Percentiles rank a stretch among this genome's conserved stretches.
These are phyloP conservation scores for Neofusicoccum sp. DNA, from an alignment of 2,329 filamentous ascomycete genomes.

Conservation along the genomic window DNA sequence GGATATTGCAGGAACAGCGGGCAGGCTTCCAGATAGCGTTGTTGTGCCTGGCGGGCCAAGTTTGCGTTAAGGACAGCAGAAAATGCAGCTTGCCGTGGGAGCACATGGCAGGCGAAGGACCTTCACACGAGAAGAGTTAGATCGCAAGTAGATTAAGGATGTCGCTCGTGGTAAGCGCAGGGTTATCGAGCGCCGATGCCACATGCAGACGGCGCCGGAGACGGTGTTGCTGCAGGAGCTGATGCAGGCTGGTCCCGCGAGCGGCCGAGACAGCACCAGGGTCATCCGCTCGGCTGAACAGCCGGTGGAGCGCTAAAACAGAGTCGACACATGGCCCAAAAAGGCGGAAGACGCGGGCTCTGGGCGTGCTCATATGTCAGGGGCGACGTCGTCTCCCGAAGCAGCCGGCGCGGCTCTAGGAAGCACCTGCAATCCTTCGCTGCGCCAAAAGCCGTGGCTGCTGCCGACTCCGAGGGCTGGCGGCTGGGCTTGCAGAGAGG, in stretches of 20 bases:
- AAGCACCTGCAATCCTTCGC: background rate
- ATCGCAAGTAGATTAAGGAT: background rate
- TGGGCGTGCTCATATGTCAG: background rate
- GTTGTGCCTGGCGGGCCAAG: constrained; percentile 11
- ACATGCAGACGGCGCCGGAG: background rate
- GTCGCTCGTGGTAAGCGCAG: background rate
- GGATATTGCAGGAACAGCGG: constrained; percentile 9
- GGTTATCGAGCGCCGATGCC: background rate
- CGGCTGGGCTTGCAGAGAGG: background rate
- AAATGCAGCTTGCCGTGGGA: background rate
- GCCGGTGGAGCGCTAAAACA: background rate
- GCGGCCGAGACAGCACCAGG: background rate
- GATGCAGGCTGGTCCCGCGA: background rate
- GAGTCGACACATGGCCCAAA: background rate
- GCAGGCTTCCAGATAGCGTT: constrained; percentile 3
- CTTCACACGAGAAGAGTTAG: background rate
- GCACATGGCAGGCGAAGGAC: constrained; percentile 5
- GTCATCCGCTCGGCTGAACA: background rate
- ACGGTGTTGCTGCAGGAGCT: constrained; percentile 5
- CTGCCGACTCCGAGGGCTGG: background rate
- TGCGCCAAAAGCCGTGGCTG: background rate
- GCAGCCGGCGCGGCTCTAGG: background rate
- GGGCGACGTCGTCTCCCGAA: background rate
- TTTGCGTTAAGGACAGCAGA: background rate
- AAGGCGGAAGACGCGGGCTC: background rate